Evolutionary conservation across 768 basidiomycete genomes (phyloP).

Genomic region (Tremella mesenterica): DNA sequence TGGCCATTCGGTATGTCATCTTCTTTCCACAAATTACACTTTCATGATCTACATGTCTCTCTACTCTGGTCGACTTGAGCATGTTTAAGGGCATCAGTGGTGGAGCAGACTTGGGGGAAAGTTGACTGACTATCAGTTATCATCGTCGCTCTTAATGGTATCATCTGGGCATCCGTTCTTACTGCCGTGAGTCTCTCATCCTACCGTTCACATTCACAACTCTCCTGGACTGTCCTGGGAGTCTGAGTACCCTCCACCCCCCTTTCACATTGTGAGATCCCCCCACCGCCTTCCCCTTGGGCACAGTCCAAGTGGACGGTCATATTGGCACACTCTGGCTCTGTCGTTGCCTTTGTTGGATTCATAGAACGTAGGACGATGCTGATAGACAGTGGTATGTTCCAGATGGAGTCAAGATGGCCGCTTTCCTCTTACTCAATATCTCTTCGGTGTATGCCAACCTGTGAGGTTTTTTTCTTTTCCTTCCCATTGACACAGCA

Average conservation of each 20-base stretch:
- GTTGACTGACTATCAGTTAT: background rate
- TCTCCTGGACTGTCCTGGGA: background rate
- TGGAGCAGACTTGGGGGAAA: background rate
- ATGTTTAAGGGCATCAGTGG: too few relatives aligned
- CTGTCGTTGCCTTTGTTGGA: too few relatives aligned
- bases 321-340: too few relatives aligned
- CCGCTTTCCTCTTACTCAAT: constrained; percentile 3
- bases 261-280: background rate
- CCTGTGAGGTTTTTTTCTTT: background rate
- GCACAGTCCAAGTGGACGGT: too few relatives aligned
- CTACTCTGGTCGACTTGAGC: too few relatives aligned
- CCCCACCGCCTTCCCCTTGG: too few relatives aligned
- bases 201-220: background rate
- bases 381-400: constrained; percentile 2
- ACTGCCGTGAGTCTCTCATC: background rate
- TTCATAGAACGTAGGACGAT: too few relatives aligned
- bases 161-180: constrained; percentile 5
- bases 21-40: too few relatives aligned
- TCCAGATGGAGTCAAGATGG: constrained; percentile 2
- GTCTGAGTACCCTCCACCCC: too few relatives aligned
- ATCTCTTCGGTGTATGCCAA: background rate
- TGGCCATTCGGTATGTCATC: constrained; percentile 6
- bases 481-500: too few relatives aligned
- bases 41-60: too few relatives aligned
- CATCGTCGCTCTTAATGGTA: background rate